These are phyloP conservation scores for Pittosporum tobira DNA, from an alignment of 129 eudicot species.

Conservation along the genomic window DNA sequence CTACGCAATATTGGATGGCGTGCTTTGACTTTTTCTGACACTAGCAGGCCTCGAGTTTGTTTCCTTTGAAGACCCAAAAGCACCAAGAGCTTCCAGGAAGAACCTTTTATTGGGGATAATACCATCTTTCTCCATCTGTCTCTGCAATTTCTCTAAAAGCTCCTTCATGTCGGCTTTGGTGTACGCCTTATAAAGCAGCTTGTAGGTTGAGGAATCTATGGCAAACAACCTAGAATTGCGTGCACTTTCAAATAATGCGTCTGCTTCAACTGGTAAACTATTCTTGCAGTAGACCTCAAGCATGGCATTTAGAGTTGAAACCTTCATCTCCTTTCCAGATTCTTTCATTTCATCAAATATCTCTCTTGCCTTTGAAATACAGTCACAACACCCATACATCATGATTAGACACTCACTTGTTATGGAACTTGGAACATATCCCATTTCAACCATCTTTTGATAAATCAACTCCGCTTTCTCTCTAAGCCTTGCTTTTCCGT, in stretches of 20 bases:
- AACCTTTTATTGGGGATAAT: slow-evolving; percentile 70
- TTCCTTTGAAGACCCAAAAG: slow-evolving; percentile 44
- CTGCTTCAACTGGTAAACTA: slow-evolving; percentile 63
- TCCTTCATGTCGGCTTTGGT: slow-evolving; percentile 72
- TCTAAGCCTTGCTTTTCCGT: slow-evolving; percentile 84
- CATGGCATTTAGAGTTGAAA: slow-evolving; percentile 86
- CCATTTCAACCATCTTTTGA: slow-evolving; percentile 56
- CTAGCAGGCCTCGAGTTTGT: slow-evolving; percentile 14
- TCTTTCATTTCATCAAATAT: slow-evolving; percentile 46
- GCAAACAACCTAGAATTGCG: slow-evolving; percentile 27
- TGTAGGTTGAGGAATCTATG: slow-evolving; percentile 66
- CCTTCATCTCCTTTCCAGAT: slow-evolving; percentile 40
- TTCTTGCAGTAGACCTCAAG: slow-evolving; percentile 76
- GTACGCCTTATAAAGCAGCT: slow-evolving; percentile 82
- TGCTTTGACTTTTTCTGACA: slow-evolving; percentile 3
- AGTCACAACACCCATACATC: slow-evolving; percentile 85
- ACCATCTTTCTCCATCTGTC: slow-evolving; percentile 78
- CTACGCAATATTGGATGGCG: slow-evolving; percentile 4
- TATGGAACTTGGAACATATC: slow-evolving; percentile 58
- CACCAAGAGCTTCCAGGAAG: slow-evolving; percentile 77
- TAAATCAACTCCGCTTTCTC: slow-evolving; percentile 65
- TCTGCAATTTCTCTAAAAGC: slow-evolving; percentile 42
- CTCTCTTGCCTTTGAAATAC: slow-evolving; percentile 64
- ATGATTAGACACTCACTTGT: slow-evolving; percentile 68
- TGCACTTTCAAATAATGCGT: slow-evolving; percentile 51